phyloP scores from a whole-genome alignment of 768 basidiomycete species.

The Rickenella mellea region DNA sequence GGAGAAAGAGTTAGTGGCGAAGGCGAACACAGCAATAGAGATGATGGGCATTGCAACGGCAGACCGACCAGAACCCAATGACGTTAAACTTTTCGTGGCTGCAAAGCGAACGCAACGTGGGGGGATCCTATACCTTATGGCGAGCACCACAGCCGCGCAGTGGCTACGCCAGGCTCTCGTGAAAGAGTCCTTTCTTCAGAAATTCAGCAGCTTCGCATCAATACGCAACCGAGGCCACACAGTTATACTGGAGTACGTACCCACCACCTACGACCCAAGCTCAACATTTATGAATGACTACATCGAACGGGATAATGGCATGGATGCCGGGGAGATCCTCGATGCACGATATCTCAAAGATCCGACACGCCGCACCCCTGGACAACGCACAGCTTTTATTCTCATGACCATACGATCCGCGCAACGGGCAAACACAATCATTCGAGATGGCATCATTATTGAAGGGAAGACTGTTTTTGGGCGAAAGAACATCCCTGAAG shows the following conservation, averaged over 20 bases:
- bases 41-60: no score
- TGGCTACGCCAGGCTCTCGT: conserved; percentile 9
- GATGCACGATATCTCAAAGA: conserved; percentile 20
- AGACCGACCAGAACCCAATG: neutral
- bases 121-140: conserved; percentile 10
- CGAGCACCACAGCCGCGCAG: conserved; percentile 2
- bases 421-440: conserved; percentile 15
- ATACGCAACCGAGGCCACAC: conserved; percentile 1
- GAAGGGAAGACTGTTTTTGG: conserved; percentile 7
- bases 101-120: conserved; percentile 5
- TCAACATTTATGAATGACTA: neutral
- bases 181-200: conserved; percentile 5
- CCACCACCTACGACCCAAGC: conserved; percentile 9
- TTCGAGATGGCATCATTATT: conserved; percentile 15
- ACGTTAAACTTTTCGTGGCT: neutral
- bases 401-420: conserved; percentile 13
- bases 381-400: conserved; percentile 15
- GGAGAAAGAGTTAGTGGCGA: conserved; percentile 8
- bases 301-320: conserved; percentile 10
- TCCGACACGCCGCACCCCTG: conserved; percentile 1
- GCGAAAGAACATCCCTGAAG: conserved; percentile 12
- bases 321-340: conserved; percentile 2
- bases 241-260: conserved; percentile 15
- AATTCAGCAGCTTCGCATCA: conserved; percentile 7
- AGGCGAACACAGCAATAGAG: no score